Base-by-base conservation (phyloP, 306 rosid genomes). In the Cucurbita moschata region DNA sequence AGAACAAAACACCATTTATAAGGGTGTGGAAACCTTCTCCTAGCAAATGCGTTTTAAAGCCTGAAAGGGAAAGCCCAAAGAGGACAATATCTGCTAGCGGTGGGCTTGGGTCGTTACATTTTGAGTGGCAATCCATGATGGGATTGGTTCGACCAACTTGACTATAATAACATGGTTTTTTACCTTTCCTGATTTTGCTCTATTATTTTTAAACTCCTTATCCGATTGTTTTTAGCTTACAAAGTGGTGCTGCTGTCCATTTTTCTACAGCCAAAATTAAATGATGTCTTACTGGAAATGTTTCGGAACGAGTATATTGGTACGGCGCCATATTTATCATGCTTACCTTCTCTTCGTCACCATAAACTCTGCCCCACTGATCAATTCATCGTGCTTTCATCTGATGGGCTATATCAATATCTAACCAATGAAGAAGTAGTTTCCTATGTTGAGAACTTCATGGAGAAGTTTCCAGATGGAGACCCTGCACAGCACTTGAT, bases 401-500 rank as follows among this genome's bases (percentile, higher is more conserved):
- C 99, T 44, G 99, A 95, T 56, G 99, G 99, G 62, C 75, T 95
- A 56, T 95, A 95, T 83, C 99, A 95, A 82, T 95, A 95, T 81
- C 85, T 95, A 65, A 91, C 77, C 86, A 95, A 95, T 80, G 88
- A 91, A 75, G 99, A 95, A 88, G 99, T 95, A 79, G 97, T 91
- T 85, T 89, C 89, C 70, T 87, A 86, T 81, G 96, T 95, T 30
- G 97, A 91, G 82, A 91, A 71, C 79, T 95, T 95, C 80, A 91
- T 95, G 96, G 97, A 91, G 88, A 95, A 91, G 82, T 91, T 85
- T 82, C 97, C 99, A 10, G 99, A 95, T 49, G 99, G 99, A 75
- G 99, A 95, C 75, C 99, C 99, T 51, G 99, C 99, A 63, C 99
- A 95, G 82, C 96, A 95, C 85, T 86, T 95, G 82, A 95, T 95